Conservation (phyloP, 2,329 filamentous ascomycete species). For the Zymoseptoria crescenta region DNA sequence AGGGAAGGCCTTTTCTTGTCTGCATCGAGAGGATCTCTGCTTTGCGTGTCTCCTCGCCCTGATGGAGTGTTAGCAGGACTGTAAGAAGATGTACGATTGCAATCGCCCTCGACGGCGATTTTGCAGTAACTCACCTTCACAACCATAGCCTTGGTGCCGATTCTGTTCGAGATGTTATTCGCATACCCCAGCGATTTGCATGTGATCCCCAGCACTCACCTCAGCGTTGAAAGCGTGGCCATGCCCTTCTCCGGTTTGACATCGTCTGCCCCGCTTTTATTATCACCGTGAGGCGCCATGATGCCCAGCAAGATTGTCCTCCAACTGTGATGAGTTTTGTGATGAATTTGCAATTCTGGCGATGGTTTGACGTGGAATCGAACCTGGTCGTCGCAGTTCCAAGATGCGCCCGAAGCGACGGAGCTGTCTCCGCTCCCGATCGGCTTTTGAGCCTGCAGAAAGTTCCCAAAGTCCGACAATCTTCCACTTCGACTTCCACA, state of each 20-base stretch:
- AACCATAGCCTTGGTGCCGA: slow-evolving; percentile 60
- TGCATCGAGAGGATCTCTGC: slow-evolving; percentile 95
- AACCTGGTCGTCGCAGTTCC: slow-evolving; percentile 7
- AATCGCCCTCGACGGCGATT: neutral
- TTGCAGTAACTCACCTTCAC: slow-evolving; percentile 51
- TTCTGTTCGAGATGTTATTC: slow-evolving; percentile 39
- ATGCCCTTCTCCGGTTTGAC: slow-evolving; percentile 62
- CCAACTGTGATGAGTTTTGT: neutral
- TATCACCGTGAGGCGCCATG: slow-evolving; percentile 50
- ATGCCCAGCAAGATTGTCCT: neutral
- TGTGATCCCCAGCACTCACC: slow-evolving; percentile 44
- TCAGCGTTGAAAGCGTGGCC: slow-evolving; percentile 76
- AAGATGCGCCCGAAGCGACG: slow-evolving; percentile 12
- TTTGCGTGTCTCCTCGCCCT: slow-evolving; percentile 77
- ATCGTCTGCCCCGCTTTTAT: slow-evolving; percentile 25
- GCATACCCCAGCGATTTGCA: neutral
- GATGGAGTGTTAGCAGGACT: slow-evolving; percentile 6
- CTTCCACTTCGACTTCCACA: neutral
- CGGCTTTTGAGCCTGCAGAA: slow-evolving; percentile 1
- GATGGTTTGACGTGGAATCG: slow-evolving; percentile 8
- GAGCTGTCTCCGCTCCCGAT: neutral
- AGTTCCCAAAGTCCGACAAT: slow-evolving; percentile 2
- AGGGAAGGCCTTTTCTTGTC: slow-evolving; percentile 76
- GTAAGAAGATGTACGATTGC: neutral
- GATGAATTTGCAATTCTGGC: slow-evolving; percentile 4